phyloP scores from a whole-genome alignment of 2,329 filamentous ascomycete species.

The Aurifilum marmelostoma region DNA sequence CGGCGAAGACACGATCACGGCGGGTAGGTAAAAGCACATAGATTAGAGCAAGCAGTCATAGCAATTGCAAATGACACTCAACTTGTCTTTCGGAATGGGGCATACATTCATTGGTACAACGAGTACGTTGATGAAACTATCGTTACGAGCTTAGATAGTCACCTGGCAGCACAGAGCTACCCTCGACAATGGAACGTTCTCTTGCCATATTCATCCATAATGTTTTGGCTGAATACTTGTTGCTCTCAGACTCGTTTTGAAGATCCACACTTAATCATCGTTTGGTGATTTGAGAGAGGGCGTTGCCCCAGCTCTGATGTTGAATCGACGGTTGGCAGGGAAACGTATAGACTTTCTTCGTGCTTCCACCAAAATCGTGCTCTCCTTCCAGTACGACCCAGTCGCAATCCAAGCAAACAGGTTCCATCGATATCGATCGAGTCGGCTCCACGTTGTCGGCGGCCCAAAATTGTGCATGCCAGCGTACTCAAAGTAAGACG shows the following conservation, averaged over 20 bases:
- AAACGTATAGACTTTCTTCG: too few relatives aligned
- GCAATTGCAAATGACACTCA: neutral
- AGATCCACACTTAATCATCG: neutral
- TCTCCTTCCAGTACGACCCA: too few relatives aligned
- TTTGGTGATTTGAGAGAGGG: neutral
- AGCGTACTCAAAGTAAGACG: slow-evolving; percentile 9
- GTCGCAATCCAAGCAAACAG: too few relatives aligned
- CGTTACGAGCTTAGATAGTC: neutral
- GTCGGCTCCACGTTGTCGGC: neutral
- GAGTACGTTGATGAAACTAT: neutral
- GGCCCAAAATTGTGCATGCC: slow-evolving; percentile 5
- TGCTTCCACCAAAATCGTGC: too few relatives aligned
- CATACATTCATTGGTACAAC: too few relatives aligned
- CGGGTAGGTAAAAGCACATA: neutral
- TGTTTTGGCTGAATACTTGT: neutral
- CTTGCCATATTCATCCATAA: neutral
- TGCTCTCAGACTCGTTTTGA: too few relatives aligned
- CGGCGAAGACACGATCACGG: neutral
- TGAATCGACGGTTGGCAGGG: too few relatives aligned
- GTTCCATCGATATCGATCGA: too few relatives aligned
- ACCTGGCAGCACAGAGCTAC: neutral
- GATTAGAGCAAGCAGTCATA: neutral
- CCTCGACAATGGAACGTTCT: neutral
- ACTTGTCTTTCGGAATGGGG: too few relatives aligned
- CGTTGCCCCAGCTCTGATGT: too few relatives aligned